Conservation (phyloP, 805 yeast genomes). For the Sugiyamaella floridensis region DNA sequence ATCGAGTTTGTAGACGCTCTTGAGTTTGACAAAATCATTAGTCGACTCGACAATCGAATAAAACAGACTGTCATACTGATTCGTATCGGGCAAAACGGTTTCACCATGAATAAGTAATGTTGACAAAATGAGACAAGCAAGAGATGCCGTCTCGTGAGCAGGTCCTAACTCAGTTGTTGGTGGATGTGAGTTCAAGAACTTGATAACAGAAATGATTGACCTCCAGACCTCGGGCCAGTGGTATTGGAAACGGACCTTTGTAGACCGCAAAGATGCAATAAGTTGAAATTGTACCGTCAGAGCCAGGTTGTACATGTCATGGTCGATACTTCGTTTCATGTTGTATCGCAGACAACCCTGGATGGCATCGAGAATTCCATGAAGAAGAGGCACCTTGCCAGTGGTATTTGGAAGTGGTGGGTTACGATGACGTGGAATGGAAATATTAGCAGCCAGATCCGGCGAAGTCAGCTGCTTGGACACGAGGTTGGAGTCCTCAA, state of each 20-base stretch:
- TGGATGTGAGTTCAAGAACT: conserved; percentile 22
- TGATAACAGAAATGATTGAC: conserved; percentile 26
- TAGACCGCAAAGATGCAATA: conserved; percentile 14
- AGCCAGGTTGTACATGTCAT: conserved; percentile 24
- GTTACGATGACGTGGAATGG: conserved; percentile 19
- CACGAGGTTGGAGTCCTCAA: conserved; percentile 24
- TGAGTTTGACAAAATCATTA: conserved; percentile 21
- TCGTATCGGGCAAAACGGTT: conserved; percentile 26
- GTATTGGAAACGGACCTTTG: conserved; percentile 21
- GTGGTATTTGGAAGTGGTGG: conserved; percentile 24
- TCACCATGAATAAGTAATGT: conserved; percentile 29
- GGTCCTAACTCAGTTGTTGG: conserved; percentile 7
- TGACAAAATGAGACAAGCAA: conserved; percentile 22
- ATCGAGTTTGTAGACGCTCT: conserved; percentile 15
- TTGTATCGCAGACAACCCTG: conserved; percentile 30
- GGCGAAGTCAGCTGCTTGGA: conserved; percentile 2
- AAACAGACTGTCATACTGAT: conserved; percentile 29
- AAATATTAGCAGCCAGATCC: conserved; percentile 8
- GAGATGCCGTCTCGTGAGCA: conserved; percentile 13
- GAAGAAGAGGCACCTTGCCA: conserved; percentile 25
- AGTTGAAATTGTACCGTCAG: conserved; percentile 22
- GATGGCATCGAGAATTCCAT: conserved; percentile 31
- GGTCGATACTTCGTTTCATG: conserved; percentile 25
- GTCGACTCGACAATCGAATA: conserved; percentile 26
- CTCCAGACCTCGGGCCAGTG: conserved; percentile 36